phyloP scores from a whole-genome alignment of 352 stramenopile genomes.

The Globisporangium emineosum region DNA sequence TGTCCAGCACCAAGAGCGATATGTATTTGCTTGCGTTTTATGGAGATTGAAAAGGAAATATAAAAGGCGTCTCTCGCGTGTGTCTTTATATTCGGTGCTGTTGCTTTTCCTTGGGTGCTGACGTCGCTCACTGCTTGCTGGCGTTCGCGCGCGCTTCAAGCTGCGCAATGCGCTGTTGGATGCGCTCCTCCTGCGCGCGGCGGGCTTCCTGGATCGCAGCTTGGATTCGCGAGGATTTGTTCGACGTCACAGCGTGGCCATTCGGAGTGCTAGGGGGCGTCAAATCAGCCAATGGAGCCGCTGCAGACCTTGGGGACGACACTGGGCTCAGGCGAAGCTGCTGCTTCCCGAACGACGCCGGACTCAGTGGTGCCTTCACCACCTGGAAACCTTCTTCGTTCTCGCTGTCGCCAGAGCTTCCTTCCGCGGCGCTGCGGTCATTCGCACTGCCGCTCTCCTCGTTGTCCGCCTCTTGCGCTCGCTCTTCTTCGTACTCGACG shows the following conservation, averaged over 20 bases:
- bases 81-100: constrained; percentile 5
- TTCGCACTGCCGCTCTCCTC: constrained; percentile 24
- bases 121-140: neutral
- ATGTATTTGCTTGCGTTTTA: neutral
- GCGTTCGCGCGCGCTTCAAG: constrained; percentile 24
- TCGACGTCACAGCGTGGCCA: constrained; percentile 25
- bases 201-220: constrained; percentile 51
- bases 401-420: constrained; percentile 25
- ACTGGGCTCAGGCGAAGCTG: constrained; percentile 6
- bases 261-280: constrained; percentile 30
- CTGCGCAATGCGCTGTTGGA: constrained; percentile 61
- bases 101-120: neutral
- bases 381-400: constrained; percentile 44
- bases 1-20: too few species aligned
- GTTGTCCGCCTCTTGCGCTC: constrained; percentile 27
- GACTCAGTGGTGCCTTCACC: constrained; percentile 26
- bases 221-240: constrained; percentile 44
- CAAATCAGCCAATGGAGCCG: constrained; percentile 16
- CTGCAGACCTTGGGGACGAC: constrained; percentile 11
- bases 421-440: constrained; percentile 14
- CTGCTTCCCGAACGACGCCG: constrained; percentile 11
- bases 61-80: neutral
- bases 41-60: neutral
- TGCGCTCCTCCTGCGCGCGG: constrained; percentile 47
- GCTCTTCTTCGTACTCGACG: constrained; percentile 25